A percentile compares a stretch with the other conserved stretches of the same genome.
Evolutionary conservation across 1,139 yeast species (phyloP).

Genomic region (Scheffersomyces stambukii): DNA sequence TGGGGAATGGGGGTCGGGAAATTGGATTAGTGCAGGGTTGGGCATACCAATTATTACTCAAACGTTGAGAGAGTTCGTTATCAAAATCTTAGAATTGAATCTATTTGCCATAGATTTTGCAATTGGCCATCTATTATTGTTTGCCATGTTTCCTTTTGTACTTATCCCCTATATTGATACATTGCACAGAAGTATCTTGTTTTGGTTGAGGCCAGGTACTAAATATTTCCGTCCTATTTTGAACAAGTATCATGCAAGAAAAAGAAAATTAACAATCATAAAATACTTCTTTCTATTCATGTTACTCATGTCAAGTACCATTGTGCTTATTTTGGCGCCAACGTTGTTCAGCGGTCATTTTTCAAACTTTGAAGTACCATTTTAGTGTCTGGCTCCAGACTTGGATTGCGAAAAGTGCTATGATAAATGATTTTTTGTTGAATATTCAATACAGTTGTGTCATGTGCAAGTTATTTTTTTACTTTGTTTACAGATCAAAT

Average conservation of each 20-base stretch:
- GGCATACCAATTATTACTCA: slow-evolving; percentile 61
- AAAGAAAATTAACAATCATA: slow-evolving; percentile 13
- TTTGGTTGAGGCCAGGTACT: slow-evolving; percentile 32
- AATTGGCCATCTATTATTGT: slow-evolving; percentile 60
- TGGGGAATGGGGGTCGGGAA: slow-evolving; percentile 85
- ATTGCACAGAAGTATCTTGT: slow-evolving; percentile 32
- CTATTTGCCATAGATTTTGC: slow-evolving; percentile 70
- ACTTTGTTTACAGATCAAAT: too few relatives aligned
- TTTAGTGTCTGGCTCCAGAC: too few relatives aligned
- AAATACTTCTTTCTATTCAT: slow-evolving; percentile 20
- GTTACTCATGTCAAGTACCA: slow-evolving; percentile 12
- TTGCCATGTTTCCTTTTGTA: slow-evolving; percentile 58
- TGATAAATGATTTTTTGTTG: too few relatives aligned
- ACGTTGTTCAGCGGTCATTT: slow-evolving; percentile 8
- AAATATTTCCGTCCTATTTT: slow-evolving; percentile 24
- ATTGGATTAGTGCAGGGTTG: slow-evolving; percentile 59
- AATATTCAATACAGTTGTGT: too few relatives aligned
- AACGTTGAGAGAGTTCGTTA: slow-evolving; percentile 63
- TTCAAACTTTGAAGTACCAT: slow-evolving; percentile 1
- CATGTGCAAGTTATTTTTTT: too few relatives aligned
- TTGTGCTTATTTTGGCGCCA: slow-evolving; percentile 15
- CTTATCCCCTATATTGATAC: slow-evolving; percentile 58
- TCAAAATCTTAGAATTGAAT: slow-evolving; percentile 66
- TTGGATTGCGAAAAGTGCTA: too few relatives aligned
- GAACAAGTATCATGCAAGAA: slow-evolving; percentile 18